Base-by-base conservation (phyloP, 257 asterid genomes). In the Mentha longifolia region DNA sequence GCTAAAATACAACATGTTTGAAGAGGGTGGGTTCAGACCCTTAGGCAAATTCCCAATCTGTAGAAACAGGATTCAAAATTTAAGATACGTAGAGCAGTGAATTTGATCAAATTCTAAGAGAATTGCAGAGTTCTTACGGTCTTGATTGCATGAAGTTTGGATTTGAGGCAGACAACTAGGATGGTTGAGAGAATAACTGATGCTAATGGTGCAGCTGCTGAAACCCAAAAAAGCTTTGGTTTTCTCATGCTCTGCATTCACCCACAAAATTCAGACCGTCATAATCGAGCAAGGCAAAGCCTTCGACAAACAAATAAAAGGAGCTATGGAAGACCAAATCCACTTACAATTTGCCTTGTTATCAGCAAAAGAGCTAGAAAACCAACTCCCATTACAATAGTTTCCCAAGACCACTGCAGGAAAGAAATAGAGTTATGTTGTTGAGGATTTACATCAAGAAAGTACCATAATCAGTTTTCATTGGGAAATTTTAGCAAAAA, bases 391-490 rank as follows among this genome's bases (percentile, higher is more conserved):
- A 90, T 83, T 3, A 80, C 84, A 33, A 90, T 83, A 33, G 98
- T 90, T 81, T 88, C 88, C 92, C 92, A 88, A 56, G 96, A 84
- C 95, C 95, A 93, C 98, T 93, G 86, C 85, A 85, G 6, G 35
- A 45, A 11, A 42, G 65, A 50, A 68, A 50, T 41, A 60, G 13
- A 74, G 61, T 71, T 5, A 80, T 33, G 37, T 33, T 33, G 37
- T 22, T 22, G 25, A 22, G 25, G 25, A 22, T 22, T 22, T 22
- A 28, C 31, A 28, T 42, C 46, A 47, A 65, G 58, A 46, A 46
- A 45, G 0, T 14, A 3, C 6, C 5, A 10, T 10, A 1, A 33
- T 16, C 10, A 33, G 8, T 17, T 7, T 49, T 47, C n/a, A 4
- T n/a, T 33, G 4, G 37, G 37, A 33, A 33, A 33, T 33, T 35